Percentiles rank a stretch among this genome's conserved stretches.
phyloP scores from a whole-genome alignment of 2,329 filamentous ascomycete genomes.

The Coniosporium tulheliwenetii region DNA sequence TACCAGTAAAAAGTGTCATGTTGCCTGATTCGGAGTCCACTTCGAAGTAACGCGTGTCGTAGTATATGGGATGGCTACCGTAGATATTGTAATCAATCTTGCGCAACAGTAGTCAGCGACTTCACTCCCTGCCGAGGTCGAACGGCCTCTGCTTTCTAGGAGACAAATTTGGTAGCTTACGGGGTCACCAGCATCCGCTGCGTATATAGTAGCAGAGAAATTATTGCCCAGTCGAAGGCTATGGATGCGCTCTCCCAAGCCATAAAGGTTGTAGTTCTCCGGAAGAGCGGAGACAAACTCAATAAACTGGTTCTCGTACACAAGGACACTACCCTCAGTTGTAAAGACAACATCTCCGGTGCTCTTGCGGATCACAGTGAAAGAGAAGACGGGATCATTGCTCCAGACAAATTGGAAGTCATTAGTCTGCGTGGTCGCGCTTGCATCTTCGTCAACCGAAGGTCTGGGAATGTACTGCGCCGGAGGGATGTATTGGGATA shows the following conservation, averaged over 20 bases:
- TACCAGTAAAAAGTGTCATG: conserved; percentile 35
- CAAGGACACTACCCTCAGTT: conserved; percentile 45
- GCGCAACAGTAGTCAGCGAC: too few relatives aligned
- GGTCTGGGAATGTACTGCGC: conserved; percentile 47
- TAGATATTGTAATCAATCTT: conserved; percentile 52
- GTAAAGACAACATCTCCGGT: conserved; percentile 53
- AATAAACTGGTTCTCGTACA: conserved; percentile 66
- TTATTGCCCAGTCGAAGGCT: conserved; percentile 58
- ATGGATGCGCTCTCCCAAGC: conserved; percentile 59
- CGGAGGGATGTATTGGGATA: conserved; percentile 51
- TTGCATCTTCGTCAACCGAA: conserved; percentile 24
- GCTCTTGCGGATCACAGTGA: conserved; percentile 38
- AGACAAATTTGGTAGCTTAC: too few relatives aligned
- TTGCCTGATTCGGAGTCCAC: conserved; percentile 30
- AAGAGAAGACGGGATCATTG: conserved; percentile 42
- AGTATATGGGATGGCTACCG: conserved; percentile 61
- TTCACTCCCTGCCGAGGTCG: too few relatives aligned
- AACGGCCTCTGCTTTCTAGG: too few relatives aligned
- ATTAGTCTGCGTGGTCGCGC: conserved; percentile 22
- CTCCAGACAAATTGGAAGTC: conserved; percentile 38
- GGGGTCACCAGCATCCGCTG: conserved; percentile 51
- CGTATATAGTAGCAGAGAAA: conserved; percentile 51
- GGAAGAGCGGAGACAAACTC: conserved; percentile 54
- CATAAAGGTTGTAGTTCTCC: conserved; percentile 60
- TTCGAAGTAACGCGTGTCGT: conserved; percentile 64